Conservation (phyloP, 768 basidiomycete genomes). For the Suillus weaverae region DNA sequence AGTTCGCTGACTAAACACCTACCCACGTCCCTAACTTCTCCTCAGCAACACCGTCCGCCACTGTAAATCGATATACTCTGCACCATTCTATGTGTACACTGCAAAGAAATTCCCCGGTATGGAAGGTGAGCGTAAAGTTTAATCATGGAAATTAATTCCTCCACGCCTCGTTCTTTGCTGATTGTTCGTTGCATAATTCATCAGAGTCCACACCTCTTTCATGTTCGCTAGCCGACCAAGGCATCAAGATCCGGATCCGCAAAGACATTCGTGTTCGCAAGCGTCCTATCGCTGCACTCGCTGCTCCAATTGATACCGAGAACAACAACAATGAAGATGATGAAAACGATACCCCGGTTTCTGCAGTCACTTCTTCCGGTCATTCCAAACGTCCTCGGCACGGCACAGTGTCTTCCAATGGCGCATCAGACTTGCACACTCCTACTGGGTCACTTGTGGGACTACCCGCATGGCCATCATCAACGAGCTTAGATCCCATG, state of each 20-base stretch:
- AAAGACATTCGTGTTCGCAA: slow-evolving; percentile 89
- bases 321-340: slow-evolving; percentile 28
- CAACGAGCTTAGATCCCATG: slow-evolving; percentile 33
- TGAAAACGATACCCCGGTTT: background rate
- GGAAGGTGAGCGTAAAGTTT: slow-evolving; percentile 61
- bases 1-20: slow-evolving; percentile 33
- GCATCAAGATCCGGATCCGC: slow-evolving; percentile 91
- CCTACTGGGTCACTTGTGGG: slow-evolving; percentile 26
- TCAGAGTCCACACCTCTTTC: slow-evolving; percentile 88
- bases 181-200: slow-evolving; percentile 2
- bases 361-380: slow-evolving; percentile 2
- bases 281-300: slow-evolving; percentile 47
- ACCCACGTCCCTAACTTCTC: slow-evolving; percentile 6
- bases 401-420: slow-evolving; percentile 25
- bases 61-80: slow-evolving; percentile 87
- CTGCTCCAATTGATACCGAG: slow-evolving; percentile 19
- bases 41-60: slow-evolving; percentile 80
- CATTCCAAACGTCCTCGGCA: slow-evolving; percentile 30
- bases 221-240: slow-evolving; percentile 90
- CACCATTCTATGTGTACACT: slow-evolving; percentile 91
- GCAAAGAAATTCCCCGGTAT: slow-evolving; percentile 97
- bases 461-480: slow-evolving; percentile 33
- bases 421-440: slow-evolving; percentile 22
- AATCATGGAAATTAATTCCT: slow-evolving; percentile 4
- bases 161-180: slow-evolving; percentile 8